phyloP scores from a whole-genome alignment of 768 basidiomycete species.

The Saitozyma sp. region DNA sequence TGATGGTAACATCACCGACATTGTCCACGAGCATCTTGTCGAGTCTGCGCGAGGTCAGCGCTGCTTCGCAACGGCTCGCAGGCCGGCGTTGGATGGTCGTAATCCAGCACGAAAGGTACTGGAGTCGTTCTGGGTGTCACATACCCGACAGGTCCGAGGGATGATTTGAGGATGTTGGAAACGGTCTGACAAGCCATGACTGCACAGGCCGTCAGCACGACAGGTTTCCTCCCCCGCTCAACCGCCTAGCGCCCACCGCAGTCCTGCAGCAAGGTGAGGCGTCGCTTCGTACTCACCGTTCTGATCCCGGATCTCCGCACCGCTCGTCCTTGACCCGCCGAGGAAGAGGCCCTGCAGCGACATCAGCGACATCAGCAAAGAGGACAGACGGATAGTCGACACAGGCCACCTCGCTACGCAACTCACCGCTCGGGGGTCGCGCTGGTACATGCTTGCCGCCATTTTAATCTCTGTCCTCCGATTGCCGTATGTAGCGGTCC shows the following conservation, averaged over 20 bases:
- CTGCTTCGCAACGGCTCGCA: neutral
- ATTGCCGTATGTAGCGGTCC: too few relatives aligned
- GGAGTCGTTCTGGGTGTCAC: constrained; percentile 52
- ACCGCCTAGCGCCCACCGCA: neutral
- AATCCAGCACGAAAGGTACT: too few relatives aligned
- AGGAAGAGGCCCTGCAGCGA: constrained; percentile 72
- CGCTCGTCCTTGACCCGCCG: constrained; percentile 88
- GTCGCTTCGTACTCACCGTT: constrained; percentile 64
- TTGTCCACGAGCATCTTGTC: constrained; percentile 84
- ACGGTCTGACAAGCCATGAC: constrained; percentile 94
- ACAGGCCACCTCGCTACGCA: neutral
- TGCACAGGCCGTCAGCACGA: constrained; percentile 47
- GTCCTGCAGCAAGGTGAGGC: too few relatives aligned
- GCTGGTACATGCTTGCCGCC: constrained; percentile 52
- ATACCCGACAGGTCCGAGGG: constrained; percentile 87
- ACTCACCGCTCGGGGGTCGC: constrained; percentile 53
- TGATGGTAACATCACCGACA: constrained; percentile 98
- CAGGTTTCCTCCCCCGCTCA: neutral
- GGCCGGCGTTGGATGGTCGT: neutral
- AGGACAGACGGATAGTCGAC: neutral
- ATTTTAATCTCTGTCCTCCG: constrained; percentile 19
- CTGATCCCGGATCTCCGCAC: constrained; percentile 94
- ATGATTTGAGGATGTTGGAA: constrained; percentile 96
- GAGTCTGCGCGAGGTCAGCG: constrained; percentile 25
- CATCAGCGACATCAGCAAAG: constrained; percentile 7